Base-by-base conservation (phyloP, 1,284 basidiomycete species). In the Papiliotrema terrestris region DNA sequence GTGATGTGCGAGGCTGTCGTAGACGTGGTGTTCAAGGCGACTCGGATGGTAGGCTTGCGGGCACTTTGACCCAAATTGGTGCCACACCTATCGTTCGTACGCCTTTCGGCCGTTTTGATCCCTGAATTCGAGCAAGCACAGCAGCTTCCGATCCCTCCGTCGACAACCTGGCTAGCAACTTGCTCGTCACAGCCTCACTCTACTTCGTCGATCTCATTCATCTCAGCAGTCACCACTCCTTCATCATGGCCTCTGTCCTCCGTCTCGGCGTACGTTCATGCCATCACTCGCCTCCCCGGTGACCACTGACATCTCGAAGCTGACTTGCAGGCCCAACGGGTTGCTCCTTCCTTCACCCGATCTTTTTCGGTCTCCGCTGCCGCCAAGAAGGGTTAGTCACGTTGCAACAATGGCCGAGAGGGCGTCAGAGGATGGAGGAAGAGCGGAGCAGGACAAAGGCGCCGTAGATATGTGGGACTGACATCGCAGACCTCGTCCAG, bases 401-500 rank as follows among this genome's bases (percentile, higher is more conserved):
- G 36, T 14, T 14, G 5, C 43, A 8, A 14, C 25, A 32, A 37
- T 37, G 29, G 15, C 35, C 15, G 26, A 25, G 43, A 29, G 36
- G 32, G 19, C 15, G 26, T 8, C 6, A 11, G 25, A n/a, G 20
- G 54, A 37, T 45, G 23, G 17, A 9, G 29, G 29, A 32, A 32
- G 29, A 5, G 29, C n/a, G 20, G 14, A 20, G 17, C 8, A 22
- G 19, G 43, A 22, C 51, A 45, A 36, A 29, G 20, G 26, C 11
- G 32, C 13, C 47, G 45, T 38, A 4, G 20, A 20, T 42, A 6
- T 25, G 17, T 17, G 39, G 15, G 5, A 41, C 48, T 50, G 38
- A 50, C 46, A 17, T 37, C 13, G 15, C 71, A 95, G 93, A 96
- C 81, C 80, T 95, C 69, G 82, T 97, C 56, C 90, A 95, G 83